Evolutionary conservation across 1,139 yeast species (phyloP).

Genomic region (Taphrina communis): DNA sequence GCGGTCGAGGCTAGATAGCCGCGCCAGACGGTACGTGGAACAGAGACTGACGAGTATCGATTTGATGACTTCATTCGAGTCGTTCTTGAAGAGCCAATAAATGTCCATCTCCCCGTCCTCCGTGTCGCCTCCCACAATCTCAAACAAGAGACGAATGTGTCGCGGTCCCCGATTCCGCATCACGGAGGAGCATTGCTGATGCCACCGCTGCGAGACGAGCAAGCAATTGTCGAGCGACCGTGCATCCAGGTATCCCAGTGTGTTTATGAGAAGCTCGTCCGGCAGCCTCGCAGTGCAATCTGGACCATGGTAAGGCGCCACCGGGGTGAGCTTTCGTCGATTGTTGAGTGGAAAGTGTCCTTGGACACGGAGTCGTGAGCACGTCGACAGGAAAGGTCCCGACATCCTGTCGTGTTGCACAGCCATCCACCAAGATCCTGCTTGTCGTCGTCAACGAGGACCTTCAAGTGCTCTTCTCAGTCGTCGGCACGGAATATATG

Average conservation of each 20-base stretch:
- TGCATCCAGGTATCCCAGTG: background rate
- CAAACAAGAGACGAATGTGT: conserved; percentile 20
- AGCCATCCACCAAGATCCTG: too few relatives aligned
- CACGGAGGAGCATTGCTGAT: background rate
- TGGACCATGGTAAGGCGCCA: background rate
- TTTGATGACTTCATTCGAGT: background rate
- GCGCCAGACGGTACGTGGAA: conserved; percentile 1
- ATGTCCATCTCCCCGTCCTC: background rate
- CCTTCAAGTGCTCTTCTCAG: too few relatives aligned
- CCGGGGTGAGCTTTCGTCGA: background rate
- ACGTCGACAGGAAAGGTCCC: background rate
- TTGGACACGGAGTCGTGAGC: conserved; percentile 7
- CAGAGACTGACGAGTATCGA: background rate
- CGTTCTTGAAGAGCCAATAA: conserved; percentile 22
- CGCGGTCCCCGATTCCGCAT: conserved; percentile 3
- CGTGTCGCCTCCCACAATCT: conserved; percentile 22
- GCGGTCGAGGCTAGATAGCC: conserved; percentile 3
- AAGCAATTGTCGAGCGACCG: conserved; percentile 12
- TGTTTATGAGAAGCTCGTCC: background rate
- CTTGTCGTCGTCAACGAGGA: too few relatives aligned
- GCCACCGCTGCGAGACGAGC: conserved; percentile 29
- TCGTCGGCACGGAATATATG: too few relatives aligned
- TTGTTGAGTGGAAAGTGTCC: conserved; percentile 10
- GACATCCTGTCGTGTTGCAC: background rate
- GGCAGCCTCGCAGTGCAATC: conserved; percentile 4